Evolutionary conservation across 2,329 filamentous ascomycete species (phyloP).

Genomic region (Albifimbria verrucaria): DNA sequence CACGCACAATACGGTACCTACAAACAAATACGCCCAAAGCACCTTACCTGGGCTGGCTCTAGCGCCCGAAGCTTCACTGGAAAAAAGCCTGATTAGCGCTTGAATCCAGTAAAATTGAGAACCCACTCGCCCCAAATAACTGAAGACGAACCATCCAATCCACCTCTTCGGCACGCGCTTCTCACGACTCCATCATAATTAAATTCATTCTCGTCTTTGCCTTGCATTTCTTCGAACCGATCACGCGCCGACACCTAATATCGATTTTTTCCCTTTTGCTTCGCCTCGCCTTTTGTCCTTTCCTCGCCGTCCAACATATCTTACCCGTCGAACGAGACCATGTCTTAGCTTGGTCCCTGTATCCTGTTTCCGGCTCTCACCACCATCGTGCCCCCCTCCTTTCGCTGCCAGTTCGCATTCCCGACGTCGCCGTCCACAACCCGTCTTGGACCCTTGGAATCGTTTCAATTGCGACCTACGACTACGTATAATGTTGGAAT

Average conservation of each 20-base stretch:
- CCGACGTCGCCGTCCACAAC: background rate
- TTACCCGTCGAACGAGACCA: too few relatives aligned
- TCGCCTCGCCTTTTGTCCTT: slow-evolving; percentile 4
- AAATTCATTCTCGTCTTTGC: background rate
- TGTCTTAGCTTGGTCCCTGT: background rate
- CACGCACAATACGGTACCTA: too few relatives aligned
- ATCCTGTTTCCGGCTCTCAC: background rate
- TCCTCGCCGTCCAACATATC: background rate
- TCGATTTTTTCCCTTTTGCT: slow-evolving; percentile 10
- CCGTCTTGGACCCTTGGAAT: too few relatives aligned
- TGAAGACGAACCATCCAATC: background rate
- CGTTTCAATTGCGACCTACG: too few relatives aligned
- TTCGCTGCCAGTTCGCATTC: background rate
- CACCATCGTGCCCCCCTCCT: background rate
- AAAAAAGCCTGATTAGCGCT: too few relatives aligned
- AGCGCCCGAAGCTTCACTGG: background rate
- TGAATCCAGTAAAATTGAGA: background rate
- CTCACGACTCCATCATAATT: background rate
- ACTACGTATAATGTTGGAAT: background rate
- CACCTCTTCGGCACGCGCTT: background rate
- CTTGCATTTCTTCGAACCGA: background rate
- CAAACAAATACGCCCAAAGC: too few relatives aligned
- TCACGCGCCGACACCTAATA: background rate
- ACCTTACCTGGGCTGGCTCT: background rate
- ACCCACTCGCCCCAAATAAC: background rate